A percentile compares a stretch with the other conserved stretches of the same genome.
Conservation (phyloP, 2,329 filamentous ascomycete species). For the Epichloe sp. region DNA sequence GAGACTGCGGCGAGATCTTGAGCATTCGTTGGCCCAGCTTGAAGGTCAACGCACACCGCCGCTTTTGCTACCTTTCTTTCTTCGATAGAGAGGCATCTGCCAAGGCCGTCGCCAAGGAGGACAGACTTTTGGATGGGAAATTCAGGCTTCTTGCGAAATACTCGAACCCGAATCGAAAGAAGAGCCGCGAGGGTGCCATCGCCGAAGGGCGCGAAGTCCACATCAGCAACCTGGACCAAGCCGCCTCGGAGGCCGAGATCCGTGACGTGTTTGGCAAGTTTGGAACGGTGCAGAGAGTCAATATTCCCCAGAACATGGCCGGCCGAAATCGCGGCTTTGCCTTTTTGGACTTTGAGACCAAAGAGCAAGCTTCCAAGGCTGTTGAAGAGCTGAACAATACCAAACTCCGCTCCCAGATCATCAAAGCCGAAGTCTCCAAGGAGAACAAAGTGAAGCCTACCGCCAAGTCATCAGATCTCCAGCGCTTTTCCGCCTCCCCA, state of each 20-base stretch:
- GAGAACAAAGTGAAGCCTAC: conserved; percentile 42
- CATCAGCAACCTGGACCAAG: conserved; percentile 54
- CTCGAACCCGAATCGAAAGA: conserved; percentile 69
- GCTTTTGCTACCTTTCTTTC: conserved; percentile 96
- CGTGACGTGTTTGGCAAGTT: conserved; percentile 59
- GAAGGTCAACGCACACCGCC: conserved; percentile 74
- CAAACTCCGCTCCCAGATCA: conserved; percentile 52
- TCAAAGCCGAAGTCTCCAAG: conserved; percentile 51
- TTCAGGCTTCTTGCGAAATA: conserved; percentile 65
- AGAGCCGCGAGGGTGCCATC: conserved; percentile 64
- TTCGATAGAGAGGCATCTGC: conserved; percentile 52
- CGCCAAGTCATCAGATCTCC: conserved; percentile 29
- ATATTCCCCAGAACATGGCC: conserved; percentile 53
- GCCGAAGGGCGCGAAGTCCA: conserved; percentile 84
- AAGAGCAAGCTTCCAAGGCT: conserved; percentile 53
- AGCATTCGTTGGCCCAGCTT: conserved; percentile 83
- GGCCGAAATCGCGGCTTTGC: conserved; percentile 65
- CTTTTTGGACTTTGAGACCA: conserved; percentile 64
- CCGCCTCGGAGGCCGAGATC: conserved; percentile 54
- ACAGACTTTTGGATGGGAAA: conserved; percentile 52
- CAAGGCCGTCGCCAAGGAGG: conserved; percentile 60
- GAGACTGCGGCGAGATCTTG: conserved; percentile 66
- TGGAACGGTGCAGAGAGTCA: conserved; percentile 60
- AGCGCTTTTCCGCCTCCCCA: conserved; percentile 20
- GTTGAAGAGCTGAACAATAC: conserved; percentile 57